These are phyloP conservation scores for Aspergillus novoparasiticus DNA, from an alignment of 2,329 filamentous ascomycete species.

Conservation along the genomic window DNA sequence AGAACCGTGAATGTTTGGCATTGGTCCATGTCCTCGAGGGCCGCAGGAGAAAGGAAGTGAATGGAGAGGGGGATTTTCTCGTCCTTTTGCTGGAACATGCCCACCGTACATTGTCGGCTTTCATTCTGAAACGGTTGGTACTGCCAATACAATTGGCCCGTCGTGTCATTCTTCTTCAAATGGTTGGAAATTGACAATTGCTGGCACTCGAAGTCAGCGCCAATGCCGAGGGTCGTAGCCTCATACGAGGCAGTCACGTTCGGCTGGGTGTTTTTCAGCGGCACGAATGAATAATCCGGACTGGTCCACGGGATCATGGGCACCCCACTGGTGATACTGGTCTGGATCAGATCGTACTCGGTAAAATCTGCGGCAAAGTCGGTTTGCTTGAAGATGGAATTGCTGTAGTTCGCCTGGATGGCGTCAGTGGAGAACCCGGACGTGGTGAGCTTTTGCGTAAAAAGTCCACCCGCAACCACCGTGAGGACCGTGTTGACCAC, in stretches of 20 bases:
- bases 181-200: constrained; percentile 21
- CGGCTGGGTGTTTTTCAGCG: constrained; percentile 24
- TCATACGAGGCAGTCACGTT: constrained; percentile 28
- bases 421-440: constrained; percentile 28
- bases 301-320: constrained; percentile 36
- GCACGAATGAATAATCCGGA: constrained; percentile 34
- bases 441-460: constrained; percentile 33
- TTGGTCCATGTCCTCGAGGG: constrained; percentile 23
- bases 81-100: constrained; percentile 28
- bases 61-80: constrained; percentile 33
- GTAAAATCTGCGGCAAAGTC: constrained; percentile 38
- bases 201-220: constrained; percentile 28
- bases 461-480: constrained; percentile 36
- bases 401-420: constrained; percentile 33
- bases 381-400: constrained; percentile 29
- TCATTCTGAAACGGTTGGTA: constrained; percentile 29
- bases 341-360: constrained; percentile 39
- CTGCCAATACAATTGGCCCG: constrained; percentile 25
- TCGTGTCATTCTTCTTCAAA: constrained; percentile 17
- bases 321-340: constrained; percentile 36
- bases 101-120: constrained; percentile 28
- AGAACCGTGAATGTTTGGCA: constrained; percentile 37
- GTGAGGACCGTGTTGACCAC: constrained; percentile 34
- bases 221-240: constrained; percentile 33
- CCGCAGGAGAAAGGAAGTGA: constrained; percentile 34